These are phyloP conservation scores for Hypomontagnella monticulosa DNA, from an alignment of 495 filamentous ascomycete genomes.

Conservation along the genomic window DNA sequence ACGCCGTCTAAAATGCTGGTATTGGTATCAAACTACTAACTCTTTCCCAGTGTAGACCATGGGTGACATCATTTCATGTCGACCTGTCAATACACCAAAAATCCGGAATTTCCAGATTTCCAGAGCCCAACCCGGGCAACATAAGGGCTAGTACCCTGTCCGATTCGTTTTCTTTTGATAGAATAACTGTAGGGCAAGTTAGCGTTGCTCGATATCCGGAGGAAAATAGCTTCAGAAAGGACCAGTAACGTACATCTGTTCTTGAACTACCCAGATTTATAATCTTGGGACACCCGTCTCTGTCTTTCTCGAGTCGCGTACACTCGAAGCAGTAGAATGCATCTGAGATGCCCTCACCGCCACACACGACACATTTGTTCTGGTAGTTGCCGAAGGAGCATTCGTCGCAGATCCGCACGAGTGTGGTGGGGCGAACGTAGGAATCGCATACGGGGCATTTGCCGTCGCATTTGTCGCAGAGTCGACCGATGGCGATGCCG, in stretches of 20 bases:
- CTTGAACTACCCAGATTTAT: conserved; percentile 95
- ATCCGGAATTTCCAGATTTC: conserved; percentile 10
- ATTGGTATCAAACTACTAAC: conserved; percentile 17
- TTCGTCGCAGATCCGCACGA: conserved; percentile 98
- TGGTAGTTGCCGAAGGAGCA: conserved; percentile 99
- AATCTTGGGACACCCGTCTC: conserved; percentile 99
- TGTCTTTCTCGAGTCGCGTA: conserved; percentile 94
- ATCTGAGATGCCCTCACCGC: conserved; percentile 97
- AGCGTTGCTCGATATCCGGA: conserved; percentile 31
- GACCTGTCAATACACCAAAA: not conserved
- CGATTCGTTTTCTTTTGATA: conserved; percentile 66
- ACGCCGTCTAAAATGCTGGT: conserved; percentile 42
- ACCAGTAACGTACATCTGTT: conserved; percentile 78
- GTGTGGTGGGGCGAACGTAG: conserved; percentile 96
- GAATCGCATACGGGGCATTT: conserved; percentile 99
- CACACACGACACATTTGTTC: conserved; percentile 99
- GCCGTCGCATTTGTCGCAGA: conserved; percentile 99
- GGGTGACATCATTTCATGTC: conserved; percentile 1
- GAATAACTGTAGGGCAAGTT: conserved; percentile 52
- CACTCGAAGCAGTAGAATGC: conserved; percentile 99
- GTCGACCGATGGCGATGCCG: conserved; percentile 96
- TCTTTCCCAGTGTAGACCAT: not conserved
- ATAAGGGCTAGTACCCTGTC: conserved; percentile 52
- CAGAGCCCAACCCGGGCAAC: conserved; percentile 55
- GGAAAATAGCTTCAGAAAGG: not conserved